phyloP scores from a whole-genome alignment of 2,329 filamentous ascomycete species.

The Nothophoma quercina region DNA sequence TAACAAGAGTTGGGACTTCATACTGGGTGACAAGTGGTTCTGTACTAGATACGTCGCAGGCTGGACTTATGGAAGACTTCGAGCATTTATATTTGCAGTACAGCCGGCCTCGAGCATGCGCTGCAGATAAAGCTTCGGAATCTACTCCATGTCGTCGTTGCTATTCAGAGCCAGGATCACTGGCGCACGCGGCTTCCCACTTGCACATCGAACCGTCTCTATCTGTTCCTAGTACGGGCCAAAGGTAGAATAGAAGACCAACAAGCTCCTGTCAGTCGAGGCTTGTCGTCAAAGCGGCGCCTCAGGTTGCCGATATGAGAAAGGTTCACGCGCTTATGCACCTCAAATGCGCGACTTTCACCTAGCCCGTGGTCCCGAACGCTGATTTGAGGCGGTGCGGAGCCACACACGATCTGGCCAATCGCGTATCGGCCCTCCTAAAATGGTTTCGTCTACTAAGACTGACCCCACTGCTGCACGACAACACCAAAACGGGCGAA shows the following conservation, averaged over 20 bases:
- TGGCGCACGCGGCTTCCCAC: background rate
- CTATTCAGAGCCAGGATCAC: background rate
- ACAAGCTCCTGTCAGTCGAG: background rate
- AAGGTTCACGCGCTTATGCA: background rate
- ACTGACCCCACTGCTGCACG: background rate
- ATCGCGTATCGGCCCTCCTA: background rate
- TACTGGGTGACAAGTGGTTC: no score
- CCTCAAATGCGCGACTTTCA: background rate
- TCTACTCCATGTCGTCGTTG: background rate
- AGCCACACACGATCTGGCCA: background rate
- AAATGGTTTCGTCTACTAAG: background rate
- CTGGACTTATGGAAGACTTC: no score
- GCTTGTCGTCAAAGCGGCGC: slow-evolving; percentile 1
- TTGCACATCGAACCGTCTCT: background rate
- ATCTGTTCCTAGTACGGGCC: background rate
- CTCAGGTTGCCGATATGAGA: background rate
- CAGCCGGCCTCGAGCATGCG: no score
- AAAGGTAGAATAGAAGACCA: background rate
- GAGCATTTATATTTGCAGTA: no score
- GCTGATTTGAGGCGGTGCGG: background rate
- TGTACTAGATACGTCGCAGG: no score
- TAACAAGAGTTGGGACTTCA: background rate
- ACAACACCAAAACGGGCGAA: background rate
- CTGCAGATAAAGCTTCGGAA: background rate
- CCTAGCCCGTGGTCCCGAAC: background rate